Base-by-base conservation (phyloP, 2,329 filamentous ascomycete genomes). In the Alternaria sp. region DNA sequence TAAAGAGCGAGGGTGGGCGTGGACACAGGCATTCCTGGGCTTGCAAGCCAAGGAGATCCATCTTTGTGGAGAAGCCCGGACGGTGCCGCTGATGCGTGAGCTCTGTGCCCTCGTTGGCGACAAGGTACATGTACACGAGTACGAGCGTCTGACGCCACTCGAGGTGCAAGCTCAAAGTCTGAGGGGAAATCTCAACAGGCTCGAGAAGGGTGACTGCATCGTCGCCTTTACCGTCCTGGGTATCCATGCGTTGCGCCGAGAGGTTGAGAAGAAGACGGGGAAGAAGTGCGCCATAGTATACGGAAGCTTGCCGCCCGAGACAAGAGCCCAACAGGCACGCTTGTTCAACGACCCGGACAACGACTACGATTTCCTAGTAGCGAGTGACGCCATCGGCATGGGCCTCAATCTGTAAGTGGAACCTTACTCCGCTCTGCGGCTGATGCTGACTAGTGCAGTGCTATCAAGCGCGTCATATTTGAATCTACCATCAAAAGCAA, bases 371-470 rank as follows among this genome's bases (percentile, higher is more conserved):
- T 96, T 89, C 69, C 83, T 99, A 6, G 94, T 95, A 26, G 95
- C 96, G 8, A 97, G 93, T 69, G 93, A 97, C 79, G 95, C 95
- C 47, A 94, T 99, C 63, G 95, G 95, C 38, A 98, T 99, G 94
- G 95, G 96, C 1, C 82, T 99, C 22, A 99, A 99, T 73, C 80
- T 99, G 76, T 93, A 89, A 79, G 84, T 79, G 14, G 16, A 44
- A 30, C 18, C 7, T 11, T 30, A 6, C 18, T 42, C 30, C 14
- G 18, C 38, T 7, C n/a, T 22, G 12, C 7, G 16, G 18, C 4
- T 16, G 22, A 8, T 2, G 18, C 67, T 76, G 62, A 74, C 55
- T 20, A 22, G 28, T 16, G 44, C 51, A 87, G 86, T 78, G 88
- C 85, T 66, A 93, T 97, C 75, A 95, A 93, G 75, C 91, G 96